A percentile compares a stretch with the other conserved stretches of the same genome.
Evolutionary conservation across 2,329 filamentous ascomycete genomes (phyloP).

Genomic region (Pestalotiopsis sp.): DNA sequence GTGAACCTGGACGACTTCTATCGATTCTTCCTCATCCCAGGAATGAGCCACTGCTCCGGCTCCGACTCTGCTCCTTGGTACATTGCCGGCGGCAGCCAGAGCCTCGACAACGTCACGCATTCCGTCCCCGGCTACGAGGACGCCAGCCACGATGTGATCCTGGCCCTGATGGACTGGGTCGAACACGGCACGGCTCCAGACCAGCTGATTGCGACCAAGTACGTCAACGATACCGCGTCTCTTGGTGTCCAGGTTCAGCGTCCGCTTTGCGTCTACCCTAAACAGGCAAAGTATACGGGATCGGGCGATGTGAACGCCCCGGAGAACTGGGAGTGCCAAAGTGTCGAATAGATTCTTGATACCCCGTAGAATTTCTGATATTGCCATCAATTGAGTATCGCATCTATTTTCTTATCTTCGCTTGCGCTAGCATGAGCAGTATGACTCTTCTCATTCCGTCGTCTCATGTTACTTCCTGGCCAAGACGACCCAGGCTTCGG

Average conservation of each 20-base stretch:
- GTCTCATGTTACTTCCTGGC: conserved; percentile 19
- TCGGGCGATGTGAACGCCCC: conserved; percentile 24
- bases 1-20: conserved; percentile 48
- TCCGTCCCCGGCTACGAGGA: conserved; percentile 39
- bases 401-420: not conserved
- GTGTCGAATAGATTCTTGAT: not conserved
- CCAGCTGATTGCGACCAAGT: conserved; percentile 32
- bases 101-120: conserved; percentile 26
- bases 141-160: conserved; percentile 36
- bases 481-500: conserved; percentile 27
- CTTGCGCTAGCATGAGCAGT: not conserved
- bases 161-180: conserved; percentile 40
- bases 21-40: conserved; percentile 50
- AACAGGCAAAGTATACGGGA: conserved; percentile 28
- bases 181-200: conserved; percentile 33
- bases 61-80: conserved; percentile 35
- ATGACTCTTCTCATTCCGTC: not conserved
- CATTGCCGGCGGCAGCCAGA: conserved; percentile 32
- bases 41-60: conserved; percentile 49
- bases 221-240: conserved; percentile 24
- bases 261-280: conserved; percentile 30
- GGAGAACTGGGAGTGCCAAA: conserved; percentile 27
- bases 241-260: conserved; percentile 28
- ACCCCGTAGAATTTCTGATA: not conserved
- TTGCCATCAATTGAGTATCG: not conserved